Evolutionary conservation across 371 early-diverging fungal species (phyloP), one percentile per base, ranked within the genome.

Genomic region (Mortierella sp.): DNA sequence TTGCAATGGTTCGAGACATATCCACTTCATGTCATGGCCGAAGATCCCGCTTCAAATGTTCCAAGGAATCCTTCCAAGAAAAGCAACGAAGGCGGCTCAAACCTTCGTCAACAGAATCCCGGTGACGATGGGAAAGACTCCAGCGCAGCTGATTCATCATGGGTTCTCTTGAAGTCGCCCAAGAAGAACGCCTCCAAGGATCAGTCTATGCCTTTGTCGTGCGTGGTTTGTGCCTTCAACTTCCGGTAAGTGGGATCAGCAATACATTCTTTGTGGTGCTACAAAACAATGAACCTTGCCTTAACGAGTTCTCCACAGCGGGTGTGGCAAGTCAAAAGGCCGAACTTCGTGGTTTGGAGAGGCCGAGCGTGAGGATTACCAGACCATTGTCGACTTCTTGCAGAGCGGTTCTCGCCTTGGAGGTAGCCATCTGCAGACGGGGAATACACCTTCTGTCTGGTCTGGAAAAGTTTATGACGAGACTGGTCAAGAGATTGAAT

Each of bases 311-410:
- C 21, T 11, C 3, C 13, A 38, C 60, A 86, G 90, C 21, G 90
- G 89, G 0, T 86, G 86, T 66, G 90, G 90, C 15, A 69, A 72
- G 15, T 90, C 90, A 3, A 81, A 84, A 69, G 89, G 89, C 21
- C 76, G 72, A 61, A 89, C 90, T 0, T 89, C 89, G 28, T 90
- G 89, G 89, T 87, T 87, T 9, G 90, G 86, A 15, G 86, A 87
- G 65, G 84, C 88, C 5, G 90, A 90, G 65, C 83, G 87, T 52
- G 85, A 85, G 13, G 89, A 90, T 62, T 90, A 90, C 58, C 72
- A 83, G 53, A 83, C 87, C 2, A 83, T 88, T 2, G 65, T 90
- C 9, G 81, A 88, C 36, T 79, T 84, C 69, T 21, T 87, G 4
- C 65, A 81, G 64, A 81, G 82, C 11, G 72, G 82, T 19, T 61